Conservation (phyloP, 73 alveolate genomes). For the Paramecium tetraurelia region DNA sequence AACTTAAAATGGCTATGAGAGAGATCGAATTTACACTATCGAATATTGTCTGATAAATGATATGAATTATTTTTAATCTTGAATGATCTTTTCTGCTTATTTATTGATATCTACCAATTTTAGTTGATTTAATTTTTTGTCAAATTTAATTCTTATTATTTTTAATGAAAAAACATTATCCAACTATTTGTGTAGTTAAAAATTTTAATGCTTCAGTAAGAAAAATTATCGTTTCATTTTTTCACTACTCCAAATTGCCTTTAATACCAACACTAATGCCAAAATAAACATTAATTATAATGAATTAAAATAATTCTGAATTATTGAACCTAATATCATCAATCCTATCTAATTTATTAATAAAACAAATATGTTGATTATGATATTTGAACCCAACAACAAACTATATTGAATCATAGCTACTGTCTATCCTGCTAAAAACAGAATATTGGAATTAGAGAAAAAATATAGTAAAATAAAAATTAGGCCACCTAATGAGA, state of each 20-base stretch:
- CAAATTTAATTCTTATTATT: not conserved
- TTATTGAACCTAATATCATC: not conserved
- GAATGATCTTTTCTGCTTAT: not conserved
- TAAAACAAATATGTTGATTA: not conserved
- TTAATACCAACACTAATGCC: not conserved
- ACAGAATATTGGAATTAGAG: not conserved
- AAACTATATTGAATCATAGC: not conserved
- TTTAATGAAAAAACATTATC: not conserved
- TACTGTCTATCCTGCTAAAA: not conserved
- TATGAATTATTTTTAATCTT: not conserved
- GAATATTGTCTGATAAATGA: not conserved
- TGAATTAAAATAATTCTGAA: not conserved
- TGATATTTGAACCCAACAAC: not conserved
- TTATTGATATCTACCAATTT: not conserved
- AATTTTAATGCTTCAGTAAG: not conserved
- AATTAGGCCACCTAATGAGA: not conserved
- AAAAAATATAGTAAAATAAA: not conserved
- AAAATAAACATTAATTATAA: not conserved
- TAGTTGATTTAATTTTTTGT: not conserved
- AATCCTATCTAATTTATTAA: not conserved
- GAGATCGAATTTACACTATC: not conserved
- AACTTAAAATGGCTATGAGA: not conserved
- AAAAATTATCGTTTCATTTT: not conserved
- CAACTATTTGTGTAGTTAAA: not conserved
- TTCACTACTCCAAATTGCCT: not conserved